Conservation (phyloP, 2,329 filamentous ascomycete species). For the Fusarium oligoseptatum region DNA sequence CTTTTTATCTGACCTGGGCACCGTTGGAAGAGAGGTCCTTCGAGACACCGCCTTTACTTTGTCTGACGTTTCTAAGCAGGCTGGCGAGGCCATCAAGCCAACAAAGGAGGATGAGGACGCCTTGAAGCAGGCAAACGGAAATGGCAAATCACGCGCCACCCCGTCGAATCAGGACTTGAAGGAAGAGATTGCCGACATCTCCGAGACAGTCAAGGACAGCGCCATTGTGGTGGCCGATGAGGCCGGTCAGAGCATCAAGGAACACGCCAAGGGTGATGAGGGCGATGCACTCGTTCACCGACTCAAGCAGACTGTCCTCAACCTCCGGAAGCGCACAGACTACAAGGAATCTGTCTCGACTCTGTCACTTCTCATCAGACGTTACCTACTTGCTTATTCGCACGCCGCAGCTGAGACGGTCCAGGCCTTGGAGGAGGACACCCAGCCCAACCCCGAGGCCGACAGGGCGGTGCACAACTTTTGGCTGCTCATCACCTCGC, state of each 20-base stretch:
- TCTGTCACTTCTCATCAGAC: slow-evolving; percentile 79
- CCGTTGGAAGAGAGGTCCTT: slow-evolving; percentile 86
- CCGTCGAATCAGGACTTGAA: slow-evolving; percentile 75
- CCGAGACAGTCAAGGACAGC: slow-evolving; percentile 66
- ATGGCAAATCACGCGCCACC: slow-evolving; percentile 46
- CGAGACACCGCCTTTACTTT: slow-evolving; percentile 86
- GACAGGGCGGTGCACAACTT: slow-evolving; percentile 83
- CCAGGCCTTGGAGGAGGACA: slow-evolving; percentile 75
- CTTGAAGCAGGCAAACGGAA: slow-evolving; percentile 56
- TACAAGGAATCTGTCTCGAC: slow-evolving; percentile 90
- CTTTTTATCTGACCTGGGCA: slow-evolving; percentile 84
- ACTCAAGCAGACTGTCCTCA: slow-evolving; percentile 80
- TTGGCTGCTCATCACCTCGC: slow-evolving; percentile 83
- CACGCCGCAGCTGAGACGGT: slow-evolving; percentile 77
- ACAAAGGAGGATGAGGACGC: slow-evolving; percentile 70
- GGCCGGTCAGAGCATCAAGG: slow-evolving; percentile 77
- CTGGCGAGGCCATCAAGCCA: slow-evolving; percentile 80
- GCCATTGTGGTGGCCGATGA: slow-evolving; percentile 66
- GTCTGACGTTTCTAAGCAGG: slow-evolving; percentile 80
- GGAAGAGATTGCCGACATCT: slow-evolving; percentile 67
- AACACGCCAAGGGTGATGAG: slow-evolving; percentile 80
- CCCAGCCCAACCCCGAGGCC: slow-evolving; percentile 79
- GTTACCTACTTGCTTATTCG: slow-evolving; percentile 84
- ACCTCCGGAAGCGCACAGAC: slow-evolving; percentile 80
- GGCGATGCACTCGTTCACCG: slow-evolving; percentile 79